Conservation (phyloP, 2,329 filamentous ascomycete species). For the Arthrobotrys sinensis region DNA sequence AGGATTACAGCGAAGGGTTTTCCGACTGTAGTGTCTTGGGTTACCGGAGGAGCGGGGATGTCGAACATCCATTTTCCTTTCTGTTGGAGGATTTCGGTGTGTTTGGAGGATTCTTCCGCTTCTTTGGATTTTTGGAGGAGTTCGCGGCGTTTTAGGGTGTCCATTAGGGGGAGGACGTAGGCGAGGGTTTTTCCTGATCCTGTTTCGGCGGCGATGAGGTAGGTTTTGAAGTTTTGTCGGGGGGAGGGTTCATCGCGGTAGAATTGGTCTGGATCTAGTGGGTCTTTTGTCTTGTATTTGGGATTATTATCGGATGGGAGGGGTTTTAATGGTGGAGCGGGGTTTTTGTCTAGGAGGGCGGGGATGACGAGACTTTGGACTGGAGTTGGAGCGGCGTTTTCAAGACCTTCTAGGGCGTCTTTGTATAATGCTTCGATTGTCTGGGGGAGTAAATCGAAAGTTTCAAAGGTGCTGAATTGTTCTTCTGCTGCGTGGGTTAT, state of each 20-base stretch:
- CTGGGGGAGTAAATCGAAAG: conserved; percentile 81
- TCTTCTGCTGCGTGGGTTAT: conserved; percentile 63
- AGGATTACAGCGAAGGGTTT: conserved; percentile 87
- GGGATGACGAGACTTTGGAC: conserved; percentile 92
- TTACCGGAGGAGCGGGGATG: conserved; percentile 73
- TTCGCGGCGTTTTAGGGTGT: conserved; percentile 86
- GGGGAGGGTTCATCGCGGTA: conserved; percentile 66
- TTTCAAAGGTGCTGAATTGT: conserved; percentile 82
- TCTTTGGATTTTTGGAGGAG: conserved; percentile 73
- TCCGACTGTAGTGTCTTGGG: conserved; percentile 80
- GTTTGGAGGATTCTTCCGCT: conserved; percentile 73
- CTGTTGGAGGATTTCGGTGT: conserved; percentile 64
- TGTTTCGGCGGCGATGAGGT: conserved; percentile 92
- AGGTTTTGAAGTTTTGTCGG: conserved; percentile 71
- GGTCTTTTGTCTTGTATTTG: conserved; percentile 60
- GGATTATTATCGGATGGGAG: conserved; percentile 2
- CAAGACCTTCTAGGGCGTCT: conserved; percentile 82
- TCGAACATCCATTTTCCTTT: conserved; percentile 54
- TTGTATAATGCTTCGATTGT: conserved; percentile 80
- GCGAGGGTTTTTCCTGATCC: conserved; percentile 97
- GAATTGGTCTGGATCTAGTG: conserved; percentile 63
- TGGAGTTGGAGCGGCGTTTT: conserved; percentile 85
- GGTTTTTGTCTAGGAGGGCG: conserved; percentile 76
- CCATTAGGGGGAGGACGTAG: conserved; percentile 86
- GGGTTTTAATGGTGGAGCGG: conserved; percentile 61